Evolutionary conservation across 2,329 filamentous ascomycete species (phyloP), one percentile per base, ranked within the genome.

Genomic region (Phaeosphaeriaceae sp.): DNA sequence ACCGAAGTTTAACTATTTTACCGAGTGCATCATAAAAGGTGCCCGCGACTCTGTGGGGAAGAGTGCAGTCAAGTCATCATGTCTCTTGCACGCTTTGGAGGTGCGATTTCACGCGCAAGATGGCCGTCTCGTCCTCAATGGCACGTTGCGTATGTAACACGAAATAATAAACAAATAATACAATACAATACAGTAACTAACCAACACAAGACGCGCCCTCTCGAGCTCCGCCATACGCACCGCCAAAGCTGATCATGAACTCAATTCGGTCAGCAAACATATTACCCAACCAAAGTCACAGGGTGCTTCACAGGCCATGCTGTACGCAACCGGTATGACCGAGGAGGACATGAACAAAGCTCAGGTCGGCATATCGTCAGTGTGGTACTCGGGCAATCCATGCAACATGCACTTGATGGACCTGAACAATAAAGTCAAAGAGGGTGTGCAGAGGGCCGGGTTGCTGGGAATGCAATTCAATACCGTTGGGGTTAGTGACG

Each of bases 331-430:
- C 1, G 95, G 95, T 45, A 80, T 99, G 66, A 85, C 79, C 34
- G 90, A 96, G 70, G 82, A 83, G 48, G 92, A 96, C 75, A 90
- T 97, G 87, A 87, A 88, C 79, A 99, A 97, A 81, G 89, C 94
- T 20, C 95, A 99, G 80, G 88, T 99, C 63, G 94, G 94, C 61
- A 97, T 99, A 72, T 96, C 93, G 34, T 97, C 92, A 5, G 92
- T 97, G 53, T 99, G 94, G 94, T 97, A 93, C 78, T 88, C 91
- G 64, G 94, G 94, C 49, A 99, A 99, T 78, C 94, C 94, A 20
- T 99, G 94, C 82, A 99, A 99, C 79, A 99, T 97, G 93, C 94
- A 99, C 76, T 80, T 99, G 55, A 82, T 99, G 76, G 90, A 95
- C 68, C 84, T 99, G 53, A 96, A 90, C 71, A 82, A 88, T 73